Evolutionary conservation across 805 yeast genomes (phyloP).

Genomic region (Cyberlindnera sargentensis): DNA sequence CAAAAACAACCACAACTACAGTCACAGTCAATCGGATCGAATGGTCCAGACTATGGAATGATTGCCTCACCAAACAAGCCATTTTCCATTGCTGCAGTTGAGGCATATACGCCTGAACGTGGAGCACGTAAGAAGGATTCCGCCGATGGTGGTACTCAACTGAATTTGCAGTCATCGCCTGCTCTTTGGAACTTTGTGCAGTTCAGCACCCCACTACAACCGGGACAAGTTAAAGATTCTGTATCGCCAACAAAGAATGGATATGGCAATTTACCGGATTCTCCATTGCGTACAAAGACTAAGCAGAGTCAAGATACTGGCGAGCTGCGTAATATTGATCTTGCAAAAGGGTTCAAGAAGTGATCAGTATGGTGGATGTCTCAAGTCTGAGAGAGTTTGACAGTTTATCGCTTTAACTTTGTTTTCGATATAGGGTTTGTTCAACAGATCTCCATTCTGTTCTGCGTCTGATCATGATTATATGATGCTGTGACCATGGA

Average conservation of each 20-base stretch:
- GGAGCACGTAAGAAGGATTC: constrained; percentile 28
- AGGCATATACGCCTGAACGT: constrained; percentile 60
- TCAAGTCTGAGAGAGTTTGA: no score
- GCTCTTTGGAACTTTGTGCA: constrained; percentile 93
- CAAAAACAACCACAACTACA: constrained; percentile 4
- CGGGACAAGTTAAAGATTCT: constrained; percentile 16
- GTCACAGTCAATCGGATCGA: no score
- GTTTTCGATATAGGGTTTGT: no score
- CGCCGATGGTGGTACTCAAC: constrained; percentile 10
- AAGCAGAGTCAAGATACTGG: constrained; percentile 22
- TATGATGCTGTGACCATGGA: no score
- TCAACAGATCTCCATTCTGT: no score
- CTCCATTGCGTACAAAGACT: constrained; percentile 16
- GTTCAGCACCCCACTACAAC: constrained; percentile 40
- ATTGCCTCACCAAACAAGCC: constrained; percentile 33
- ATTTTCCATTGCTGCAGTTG: constrained; percentile 43
- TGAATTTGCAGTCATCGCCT: constrained; percentile 49
- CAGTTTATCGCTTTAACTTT: no score
- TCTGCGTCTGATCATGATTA: no score
- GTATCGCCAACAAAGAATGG: constrained; percentile 18
- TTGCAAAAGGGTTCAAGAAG: constrained; percentile 38
- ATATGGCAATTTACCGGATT: constrained; percentile 11
- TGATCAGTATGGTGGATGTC: background rate
- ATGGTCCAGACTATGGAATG: constrained; percentile 19
- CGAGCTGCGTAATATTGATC: constrained; percentile 40